Evolutionary conservation across 225 moss, liverwort and hornwort species (phyloP).

Genomic region (Marchantia polymorpha): DNA sequence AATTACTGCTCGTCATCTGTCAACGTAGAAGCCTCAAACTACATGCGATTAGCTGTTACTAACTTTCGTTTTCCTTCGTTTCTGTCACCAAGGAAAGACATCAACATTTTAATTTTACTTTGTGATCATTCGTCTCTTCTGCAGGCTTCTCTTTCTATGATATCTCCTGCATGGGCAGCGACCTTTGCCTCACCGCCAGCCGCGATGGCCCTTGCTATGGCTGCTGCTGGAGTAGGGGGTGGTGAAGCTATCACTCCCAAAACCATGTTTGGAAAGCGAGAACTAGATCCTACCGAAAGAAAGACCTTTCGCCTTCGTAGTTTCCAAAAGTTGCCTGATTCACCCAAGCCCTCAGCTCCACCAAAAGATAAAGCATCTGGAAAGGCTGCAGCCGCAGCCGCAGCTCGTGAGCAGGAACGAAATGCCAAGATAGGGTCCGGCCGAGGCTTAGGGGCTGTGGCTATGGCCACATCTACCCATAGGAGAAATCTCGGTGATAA

Average conservation of each 20-base stretch:
- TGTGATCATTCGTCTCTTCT: background rate
- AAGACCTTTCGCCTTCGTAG: constrained; percentile 71
- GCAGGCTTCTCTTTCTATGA: constrained; percentile 93
- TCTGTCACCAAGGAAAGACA: background rate
- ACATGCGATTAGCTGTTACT: background rate
- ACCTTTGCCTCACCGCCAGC: constrained; percentile 98
- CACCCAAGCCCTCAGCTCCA: constrained; percentile 48
- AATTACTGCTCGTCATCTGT: background rate
- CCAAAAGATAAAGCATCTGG: constrained; percentile 83
- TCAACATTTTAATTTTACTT: background rate
- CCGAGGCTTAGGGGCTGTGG: constrained; percentile 91
- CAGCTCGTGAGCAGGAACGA: constrained; percentile 94
- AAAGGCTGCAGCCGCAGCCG: constrained; percentile 75
- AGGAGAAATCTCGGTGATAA: constrained; percentile 78
- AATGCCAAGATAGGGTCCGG: constrained; percentile 90
- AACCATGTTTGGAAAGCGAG: constrained; percentile 45
- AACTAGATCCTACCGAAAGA: constrained; percentile 47
- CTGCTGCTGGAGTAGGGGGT: constrained; percentile 92
- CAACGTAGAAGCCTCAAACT: background rate
- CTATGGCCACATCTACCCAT: constrained; percentile 97
- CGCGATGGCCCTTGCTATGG: constrained; percentile 95
- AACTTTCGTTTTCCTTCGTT: background rate
- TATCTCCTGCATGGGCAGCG: constrained; percentile 94
- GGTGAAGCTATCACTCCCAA: constrained; percentile 64
- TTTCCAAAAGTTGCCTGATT: constrained; percentile 66